Evolutionary conservation across 1,284 basidiomycete species (phyloP).

Genomic region (Earliella scabrosa): DNA sequence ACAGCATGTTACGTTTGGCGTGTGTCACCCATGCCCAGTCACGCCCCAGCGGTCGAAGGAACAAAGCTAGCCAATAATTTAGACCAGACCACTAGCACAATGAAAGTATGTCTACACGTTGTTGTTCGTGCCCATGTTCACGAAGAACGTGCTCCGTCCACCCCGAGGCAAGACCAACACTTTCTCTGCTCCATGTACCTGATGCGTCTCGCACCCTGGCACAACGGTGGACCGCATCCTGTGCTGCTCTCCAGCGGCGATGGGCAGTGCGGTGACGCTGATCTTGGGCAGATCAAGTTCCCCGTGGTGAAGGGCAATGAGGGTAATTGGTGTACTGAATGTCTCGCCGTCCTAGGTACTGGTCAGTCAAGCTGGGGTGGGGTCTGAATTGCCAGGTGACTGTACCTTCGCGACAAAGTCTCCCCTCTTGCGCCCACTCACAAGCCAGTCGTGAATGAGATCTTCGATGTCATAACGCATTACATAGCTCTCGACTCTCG

Average conservation of each 20-base stretch:
- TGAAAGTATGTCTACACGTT: constrained; percentile 13
- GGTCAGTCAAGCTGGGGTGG: constrained; percentile 7
- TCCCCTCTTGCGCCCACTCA: constrained; percentile 80
- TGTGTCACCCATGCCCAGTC: not conserved
- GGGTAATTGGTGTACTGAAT: constrained; percentile 61
- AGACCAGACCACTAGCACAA: not conserved
- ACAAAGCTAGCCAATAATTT: constrained; percentile 3
- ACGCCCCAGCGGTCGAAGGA: too few species aligned
- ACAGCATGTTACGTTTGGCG: constrained; percentile 22
- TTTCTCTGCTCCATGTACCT: constrained; percentile 76
- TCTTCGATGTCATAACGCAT: constrained; percentile 82
- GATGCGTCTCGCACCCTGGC: constrained; percentile 74
- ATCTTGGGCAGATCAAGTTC: constrained; percentile 74
- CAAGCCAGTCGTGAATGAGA: constrained; percentile 77
- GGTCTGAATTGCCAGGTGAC: not conserved
- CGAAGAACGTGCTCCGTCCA: constrained; percentile 78
- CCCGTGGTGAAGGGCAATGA: constrained; percentile 82
- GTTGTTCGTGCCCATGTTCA: constrained; percentile 59
- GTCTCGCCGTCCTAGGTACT: constrained; percentile 57
- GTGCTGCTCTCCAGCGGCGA: constrained; percentile 43
- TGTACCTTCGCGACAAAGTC: constrained; percentile 71
- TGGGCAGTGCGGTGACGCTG: constrained; percentile 60
- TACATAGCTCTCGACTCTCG: constrained; percentile 47
- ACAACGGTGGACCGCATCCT: constrained; percentile 61
- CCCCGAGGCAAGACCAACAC: constrained; percentile 76